Conservation (phyloP, 306 rosid genomes). For the Vigna mungo region DNA sequence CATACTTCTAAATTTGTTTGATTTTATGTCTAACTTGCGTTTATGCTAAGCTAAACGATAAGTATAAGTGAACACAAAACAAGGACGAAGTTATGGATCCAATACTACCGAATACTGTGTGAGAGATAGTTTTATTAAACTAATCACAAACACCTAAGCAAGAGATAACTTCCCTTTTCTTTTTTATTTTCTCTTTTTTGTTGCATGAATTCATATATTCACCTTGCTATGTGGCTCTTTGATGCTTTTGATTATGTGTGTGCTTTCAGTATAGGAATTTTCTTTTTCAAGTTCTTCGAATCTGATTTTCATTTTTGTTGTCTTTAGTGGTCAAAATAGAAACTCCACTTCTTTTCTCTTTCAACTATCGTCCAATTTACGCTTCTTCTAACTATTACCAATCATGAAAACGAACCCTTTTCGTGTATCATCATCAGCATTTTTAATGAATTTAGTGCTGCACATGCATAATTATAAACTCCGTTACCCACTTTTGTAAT, state of each 20-base stretch:
- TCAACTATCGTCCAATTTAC: conserved; percentile 44
- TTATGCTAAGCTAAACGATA: conserved; percentile 21
- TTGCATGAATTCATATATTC: neutral
- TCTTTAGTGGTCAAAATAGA: conserved; percentile 48
- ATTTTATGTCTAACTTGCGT: neutral
- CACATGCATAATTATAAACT: neutral
- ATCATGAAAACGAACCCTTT: conserved; percentile 40
- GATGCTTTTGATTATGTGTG: conserved; percentile 12
- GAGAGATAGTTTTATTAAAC: conserved; percentile 38
- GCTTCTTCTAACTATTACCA: conserved; percentile 32
- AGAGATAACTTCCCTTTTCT: conserved; percentile 4
- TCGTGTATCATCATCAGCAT: neutral
- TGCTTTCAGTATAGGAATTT: conserved; percentile 27
- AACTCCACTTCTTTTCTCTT: conserved; percentile 5
- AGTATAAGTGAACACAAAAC: conserved; percentile 4
- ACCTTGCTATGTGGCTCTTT: conserved; percentile 16
- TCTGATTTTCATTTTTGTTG: conserved; percentile 37
- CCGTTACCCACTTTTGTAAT: neutral
- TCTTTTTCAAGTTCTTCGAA: conserved; percentile 44
- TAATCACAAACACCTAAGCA: conserved; percentile 40
- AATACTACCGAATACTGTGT: conserved; percentile 33
- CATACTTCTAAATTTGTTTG: conserved; percentile 13
- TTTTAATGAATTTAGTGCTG: conserved; percentile 5
- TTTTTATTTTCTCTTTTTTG: neutral
- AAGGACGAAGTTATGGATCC: conserved; percentile 37